These are phyloP conservation scores for Loxodes magnus DNA, from an alignment of 73 alveolate species.

Conservation along the genomic window DNA sequence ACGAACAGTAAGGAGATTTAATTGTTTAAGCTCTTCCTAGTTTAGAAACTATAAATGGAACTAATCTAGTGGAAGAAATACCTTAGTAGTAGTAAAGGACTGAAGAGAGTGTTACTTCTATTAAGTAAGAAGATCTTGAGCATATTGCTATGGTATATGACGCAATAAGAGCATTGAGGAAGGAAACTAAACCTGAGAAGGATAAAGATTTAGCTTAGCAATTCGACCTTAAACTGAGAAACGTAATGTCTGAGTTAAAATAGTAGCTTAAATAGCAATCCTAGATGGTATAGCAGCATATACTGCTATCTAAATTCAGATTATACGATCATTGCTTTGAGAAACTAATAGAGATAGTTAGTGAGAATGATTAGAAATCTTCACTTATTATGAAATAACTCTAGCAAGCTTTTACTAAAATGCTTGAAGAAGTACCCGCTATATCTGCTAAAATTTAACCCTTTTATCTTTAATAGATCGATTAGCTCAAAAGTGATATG, in stretches of 20 bases:
- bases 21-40: slow-evolving; percentile 4
- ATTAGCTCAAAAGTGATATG: slow-evolving; percentile 10
- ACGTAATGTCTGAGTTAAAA: slow-evolving; percentile 44
- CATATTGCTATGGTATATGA: slow-evolving; percentile 58
- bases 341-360: slow-evolving; percentile 16
- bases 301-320: slow-evolving; percentile 20
- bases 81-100: not conserved
- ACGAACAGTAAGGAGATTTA: not conserved
- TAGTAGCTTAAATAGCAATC: slow-evolving; percentile 14
- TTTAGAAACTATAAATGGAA: not conserved
- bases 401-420: slow-evolving; percentile 27
- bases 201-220: slow-evolving; percentile 53
- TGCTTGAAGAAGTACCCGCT: slow-evolving; percentile 23
- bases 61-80: not conserved
- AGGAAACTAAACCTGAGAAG: slow-evolving; percentile 24
- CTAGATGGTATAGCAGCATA: slow-evolving; percentile 9
- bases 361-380: slow-evolving; percentile 11
- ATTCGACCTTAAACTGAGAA: slow-evolving; percentile 50
- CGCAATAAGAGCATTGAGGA: slow-evolving; percentile 34
- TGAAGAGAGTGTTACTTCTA: not conserved
- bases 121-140: slow-evolving; percentile 49
- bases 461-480: not conserved
- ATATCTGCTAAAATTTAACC: not conserved
- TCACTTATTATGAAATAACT: slow-evolving; percentile 4
- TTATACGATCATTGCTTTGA: slow-evolving; percentile 18